A percentile compares a stretch with the other conserved stretches of the same genome.
Conservation (phyloP, 257 asterid species). For the Plectranthus barbatus region DNA sequence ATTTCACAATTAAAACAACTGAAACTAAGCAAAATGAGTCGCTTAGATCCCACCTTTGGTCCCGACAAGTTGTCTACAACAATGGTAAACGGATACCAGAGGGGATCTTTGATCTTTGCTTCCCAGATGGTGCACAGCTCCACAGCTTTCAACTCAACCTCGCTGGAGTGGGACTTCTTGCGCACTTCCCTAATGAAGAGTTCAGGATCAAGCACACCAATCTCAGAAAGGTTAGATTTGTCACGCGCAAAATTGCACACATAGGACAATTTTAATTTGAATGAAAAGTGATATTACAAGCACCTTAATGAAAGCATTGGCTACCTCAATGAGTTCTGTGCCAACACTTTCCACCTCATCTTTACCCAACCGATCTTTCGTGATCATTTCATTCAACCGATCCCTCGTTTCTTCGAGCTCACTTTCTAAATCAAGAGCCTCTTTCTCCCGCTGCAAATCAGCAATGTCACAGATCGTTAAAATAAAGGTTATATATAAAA, state of each 20-base stretch:
- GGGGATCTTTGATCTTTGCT: conserved; percentile 35
- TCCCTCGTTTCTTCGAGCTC: conserved; percentile 22
- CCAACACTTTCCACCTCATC: conserved; percentile 51
- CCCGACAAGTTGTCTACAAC: conserved; percentile 20
- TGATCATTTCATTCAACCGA: conserved; percentile 21
- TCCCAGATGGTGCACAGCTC: conserved; percentile 56
- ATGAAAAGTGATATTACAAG: neutral
- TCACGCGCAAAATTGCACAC: neutral
- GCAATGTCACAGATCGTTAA: neutral
- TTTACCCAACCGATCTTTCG: conserved; percentile 36
- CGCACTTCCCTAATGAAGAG: conserved; percentile 37
- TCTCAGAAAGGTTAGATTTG: conserved; percentile 19
- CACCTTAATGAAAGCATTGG: too few relatives aligned
- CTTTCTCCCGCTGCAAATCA: conserved; percentile 48
- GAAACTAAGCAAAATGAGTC: neutral
- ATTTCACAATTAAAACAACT: too few relatives aligned
- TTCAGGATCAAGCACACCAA: conserved; percentile 62
- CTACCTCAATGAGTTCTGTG: conserved; percentile 33
- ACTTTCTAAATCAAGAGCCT: conserved; percentile 33
- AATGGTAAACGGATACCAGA: conserved; percentile 54
- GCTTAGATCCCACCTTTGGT: conserved; percentile 25
- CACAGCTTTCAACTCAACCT: conserved; percentile 35
- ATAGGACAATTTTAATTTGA: too few relatives aligned
- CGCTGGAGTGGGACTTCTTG: conserved; percentile 24
- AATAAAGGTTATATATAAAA: too few relatives aligned